Evolutionary conservation across 306 rosid genomes (phyloP).

Genomic region (Prunus mume): DNA sequence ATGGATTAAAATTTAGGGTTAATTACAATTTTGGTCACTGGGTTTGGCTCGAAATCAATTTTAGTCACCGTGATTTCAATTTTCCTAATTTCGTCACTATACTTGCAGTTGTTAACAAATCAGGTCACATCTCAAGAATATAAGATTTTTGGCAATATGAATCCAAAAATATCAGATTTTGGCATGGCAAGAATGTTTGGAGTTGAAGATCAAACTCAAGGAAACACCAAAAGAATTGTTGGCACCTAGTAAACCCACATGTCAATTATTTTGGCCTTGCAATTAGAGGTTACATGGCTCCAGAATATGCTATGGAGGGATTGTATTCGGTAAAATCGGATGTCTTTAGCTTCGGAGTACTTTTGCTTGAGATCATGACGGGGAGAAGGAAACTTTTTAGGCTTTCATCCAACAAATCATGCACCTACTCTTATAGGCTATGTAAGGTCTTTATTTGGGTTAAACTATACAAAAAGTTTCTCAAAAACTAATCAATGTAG

Average conservation of each 20-base stretch:
- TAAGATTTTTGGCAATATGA: background rate
- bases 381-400: constrained; percentile 6
- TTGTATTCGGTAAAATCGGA: constrained; percentile 26
- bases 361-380: constrained; percentile 34
- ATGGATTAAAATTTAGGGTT: no score
- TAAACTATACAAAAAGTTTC: background rate
- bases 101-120: no score
- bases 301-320: constrained; percentile 31
- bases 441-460: background rate
- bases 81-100: no score
- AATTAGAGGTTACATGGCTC: constrained; percentile 19
- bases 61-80: no score
- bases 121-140: no score
- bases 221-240: no score
- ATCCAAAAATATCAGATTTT: constrained; percentile 34
- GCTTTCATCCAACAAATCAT: background rate
- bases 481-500: background rate
- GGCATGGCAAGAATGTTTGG: no score
- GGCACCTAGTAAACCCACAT: no score
- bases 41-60: no score
- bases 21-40: no score
- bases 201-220: no score
- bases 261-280: no score
- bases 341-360: constrained; percentile 35
- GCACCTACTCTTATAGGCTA: background rate